Conservation (phyloP, 192 early-diverging fungal species). For the Pilobolus umbonatus region DNA sequence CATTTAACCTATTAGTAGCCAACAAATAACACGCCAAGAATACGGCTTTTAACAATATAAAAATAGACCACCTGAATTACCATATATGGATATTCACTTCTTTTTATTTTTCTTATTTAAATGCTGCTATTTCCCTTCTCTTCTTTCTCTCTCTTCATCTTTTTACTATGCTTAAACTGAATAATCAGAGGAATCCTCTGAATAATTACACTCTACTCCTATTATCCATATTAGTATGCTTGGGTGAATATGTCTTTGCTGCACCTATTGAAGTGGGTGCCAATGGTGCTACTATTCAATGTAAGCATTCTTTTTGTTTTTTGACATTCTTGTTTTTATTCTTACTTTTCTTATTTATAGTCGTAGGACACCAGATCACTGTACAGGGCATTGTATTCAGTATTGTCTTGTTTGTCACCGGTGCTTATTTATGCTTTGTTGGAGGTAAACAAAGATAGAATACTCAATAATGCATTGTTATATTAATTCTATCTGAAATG, state of each 20-base stretch:
- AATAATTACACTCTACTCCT: background rate
- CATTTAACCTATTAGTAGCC: too few relatives aligned
- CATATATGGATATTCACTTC: too few relatives aligned
- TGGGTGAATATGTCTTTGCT: conserved; percentile 3
- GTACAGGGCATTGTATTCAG: conserved; percentile 27
- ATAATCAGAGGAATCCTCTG: background rate
- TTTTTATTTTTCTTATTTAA: background rate
- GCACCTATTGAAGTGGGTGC: conserved; percentile 9
- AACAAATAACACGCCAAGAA: too few relatives aligned
- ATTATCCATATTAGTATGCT: background rate
- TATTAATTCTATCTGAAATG: too few relatives aligned
- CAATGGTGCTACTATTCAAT: background rate
- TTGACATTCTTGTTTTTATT: background rate
- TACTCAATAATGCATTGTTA: background rate
- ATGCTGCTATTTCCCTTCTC: background rate
- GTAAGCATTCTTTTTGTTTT: background rate
- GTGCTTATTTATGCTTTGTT: conserved; percentile 28
- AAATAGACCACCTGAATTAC: too few relatives aligned
- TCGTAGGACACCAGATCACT: conserved; percentile 11
- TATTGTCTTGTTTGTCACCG: conserved; percentile 27
- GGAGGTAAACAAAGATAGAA: conserved; percentile 22
- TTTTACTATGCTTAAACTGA: background rate
- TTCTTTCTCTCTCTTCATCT: background rate
- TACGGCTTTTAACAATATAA: too few relatives aligned
- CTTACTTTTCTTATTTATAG: conserved; percentile 3